These are phyloP conservation scores for Batrachochytrium dendrobatidis DNA, from an alignment of 371 early-diverging fungal species.

Conservation along the genomic window DNA sequence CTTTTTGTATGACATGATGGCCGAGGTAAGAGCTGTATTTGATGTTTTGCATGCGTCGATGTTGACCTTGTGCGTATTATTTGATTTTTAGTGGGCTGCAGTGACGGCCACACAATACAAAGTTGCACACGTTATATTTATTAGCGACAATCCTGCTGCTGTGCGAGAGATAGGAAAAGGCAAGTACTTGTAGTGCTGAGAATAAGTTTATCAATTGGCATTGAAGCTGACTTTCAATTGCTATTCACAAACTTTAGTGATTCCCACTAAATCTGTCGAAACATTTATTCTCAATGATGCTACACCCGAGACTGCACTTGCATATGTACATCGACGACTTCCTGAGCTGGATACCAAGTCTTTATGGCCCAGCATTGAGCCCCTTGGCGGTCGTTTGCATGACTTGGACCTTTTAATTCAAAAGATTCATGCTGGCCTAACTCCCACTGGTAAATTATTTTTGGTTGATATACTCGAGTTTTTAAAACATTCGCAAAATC, in stretches of 20 bases:
- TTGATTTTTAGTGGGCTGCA: conserved; percentile 31
- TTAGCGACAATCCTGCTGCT: conserved; percentile 68
- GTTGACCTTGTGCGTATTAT: not conserved
- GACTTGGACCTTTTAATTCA: conserved; percentile 80
- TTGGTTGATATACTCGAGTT: not conserved
- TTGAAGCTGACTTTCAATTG: not conserved
- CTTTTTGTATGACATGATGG: conserved; percentile 59
- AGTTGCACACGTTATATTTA: conserved; percentile 86
- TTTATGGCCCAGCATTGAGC: conserved; percentile 47
- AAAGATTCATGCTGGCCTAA: conserved; percentile 71
- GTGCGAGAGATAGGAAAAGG: conserved; percentile 62
- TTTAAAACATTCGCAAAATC: too few species aligned
- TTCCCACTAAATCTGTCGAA: conserved; percentile 67
- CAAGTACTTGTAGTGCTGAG: conserved; percentile 13
- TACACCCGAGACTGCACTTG: conserved; percentile 52
- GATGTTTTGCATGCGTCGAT: conserved; percentile 57
- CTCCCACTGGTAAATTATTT: conserved; percentile 43
- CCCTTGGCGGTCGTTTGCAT: conserved; percentile 81
- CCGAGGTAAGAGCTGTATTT: conserved; percentile 69
- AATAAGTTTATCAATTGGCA: not conserved
- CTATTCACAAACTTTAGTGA: not conserved
- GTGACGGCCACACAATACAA: conserved; percentile 23
- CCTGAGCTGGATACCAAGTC: conserved; percentile 26
- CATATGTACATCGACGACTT: conserved; percentile 54
- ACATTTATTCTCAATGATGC: conserved; percentile 64